Conservation (phyloP, 2,329 filamentous ascomycete species). For the Aspergillus brasiliensis region DNA sequence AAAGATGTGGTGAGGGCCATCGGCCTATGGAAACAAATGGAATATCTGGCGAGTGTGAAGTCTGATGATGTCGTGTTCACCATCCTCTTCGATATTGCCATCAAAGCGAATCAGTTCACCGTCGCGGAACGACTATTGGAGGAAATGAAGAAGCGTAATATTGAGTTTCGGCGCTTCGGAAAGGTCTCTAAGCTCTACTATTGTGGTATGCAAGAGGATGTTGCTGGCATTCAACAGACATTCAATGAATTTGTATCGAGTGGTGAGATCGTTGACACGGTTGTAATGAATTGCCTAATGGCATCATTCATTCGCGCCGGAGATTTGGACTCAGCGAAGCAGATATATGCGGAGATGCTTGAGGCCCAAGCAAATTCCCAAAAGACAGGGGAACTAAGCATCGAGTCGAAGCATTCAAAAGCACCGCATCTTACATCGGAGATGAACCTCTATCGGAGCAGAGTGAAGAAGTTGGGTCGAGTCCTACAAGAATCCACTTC, state of each 20-base stretch:
- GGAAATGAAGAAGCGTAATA: slow-evolving; percentile 73
- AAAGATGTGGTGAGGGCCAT: slow-evolving; percentile 69
- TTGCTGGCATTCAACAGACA: slow-evolving; percentile 70
- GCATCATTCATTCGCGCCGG: slow-evolving; percentile 73
- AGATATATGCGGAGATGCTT: slow-evolving; percentile 86
- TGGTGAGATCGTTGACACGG: slow-evolving; percentile 85
- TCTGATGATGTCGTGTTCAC: slow-evolving; percentile 86
- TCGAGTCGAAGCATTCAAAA: slow-evolving; percentile 22
- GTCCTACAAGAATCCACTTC: slow-evolving; percentile 50
- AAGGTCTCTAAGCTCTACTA: slow-evolving; percentile 82
- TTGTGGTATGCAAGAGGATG: slow-evolving; percentile 73
- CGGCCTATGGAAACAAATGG: slow-evolving; percentile 87
- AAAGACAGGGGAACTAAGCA: slow-evolving; percentile 31
- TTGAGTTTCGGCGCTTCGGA: slow-evolving; percentile 75
- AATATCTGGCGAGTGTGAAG: slow-evolving; percentile 65
- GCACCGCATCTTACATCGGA: slow-evolving; percentile 33
- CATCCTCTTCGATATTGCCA: slow-evolving; percentile 84
- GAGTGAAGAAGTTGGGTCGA: slow-evolving; percentile 48
- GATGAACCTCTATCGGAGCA: slow-evolving; percentile 40
- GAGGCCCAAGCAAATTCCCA: slow-evolving; percentile 49
- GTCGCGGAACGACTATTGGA: slow-evolving; percentile 82
- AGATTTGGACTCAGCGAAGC: slow-evolving; percentile 74
- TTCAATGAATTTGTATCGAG: slow-evolving; percentile 82
- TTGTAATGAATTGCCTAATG: slow-evolving; percentile 85
- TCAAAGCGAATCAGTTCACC: slow-evolving; percentile 79